Conservation (phyloP, 306 rosid genomes). For the Fragaria iinumae region DNA sequence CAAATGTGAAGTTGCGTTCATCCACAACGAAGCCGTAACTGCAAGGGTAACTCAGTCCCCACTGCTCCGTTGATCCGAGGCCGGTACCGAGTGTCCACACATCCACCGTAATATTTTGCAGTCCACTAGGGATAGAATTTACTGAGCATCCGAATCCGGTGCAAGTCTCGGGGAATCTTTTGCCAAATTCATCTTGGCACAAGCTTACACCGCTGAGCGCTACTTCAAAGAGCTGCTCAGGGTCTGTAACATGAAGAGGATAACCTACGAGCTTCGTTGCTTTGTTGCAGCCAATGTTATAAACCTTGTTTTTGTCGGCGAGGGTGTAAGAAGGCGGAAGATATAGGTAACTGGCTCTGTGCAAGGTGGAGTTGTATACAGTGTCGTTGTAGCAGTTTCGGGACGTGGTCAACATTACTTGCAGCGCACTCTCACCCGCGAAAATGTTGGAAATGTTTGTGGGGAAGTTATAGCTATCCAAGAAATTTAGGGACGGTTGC, state of each 20-base stretch:
- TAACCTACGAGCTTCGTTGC: accelerated
- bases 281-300: neutral
- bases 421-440: neutral
- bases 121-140: neutral
- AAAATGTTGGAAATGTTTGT: neutral
- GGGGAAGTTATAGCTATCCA: neutral
- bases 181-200: neutral
- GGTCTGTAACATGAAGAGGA: neutral
- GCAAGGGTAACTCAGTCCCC: neutral
- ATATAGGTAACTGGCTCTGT: neutral
- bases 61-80: neutral
- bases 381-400: neutral
- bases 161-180: neutral
- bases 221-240: neutral
- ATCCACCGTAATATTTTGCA: neutral
- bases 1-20: neutral
- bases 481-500: neutral
- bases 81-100: neutral
- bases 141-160: constrained; percentile 9
- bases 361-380: too few species aligned
- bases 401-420: neutral
- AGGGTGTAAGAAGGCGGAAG: neutral
- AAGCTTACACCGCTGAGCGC: neutral
- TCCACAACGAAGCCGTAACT: constrained; percentile 9
- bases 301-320: neutral